Percentiles rank a stretch among this genome's conserved stretches.
Evolutionary conservation across 192 early-diverging fungal species (phyloP).

Genomic region (Coemansia umbellata): DNA sequence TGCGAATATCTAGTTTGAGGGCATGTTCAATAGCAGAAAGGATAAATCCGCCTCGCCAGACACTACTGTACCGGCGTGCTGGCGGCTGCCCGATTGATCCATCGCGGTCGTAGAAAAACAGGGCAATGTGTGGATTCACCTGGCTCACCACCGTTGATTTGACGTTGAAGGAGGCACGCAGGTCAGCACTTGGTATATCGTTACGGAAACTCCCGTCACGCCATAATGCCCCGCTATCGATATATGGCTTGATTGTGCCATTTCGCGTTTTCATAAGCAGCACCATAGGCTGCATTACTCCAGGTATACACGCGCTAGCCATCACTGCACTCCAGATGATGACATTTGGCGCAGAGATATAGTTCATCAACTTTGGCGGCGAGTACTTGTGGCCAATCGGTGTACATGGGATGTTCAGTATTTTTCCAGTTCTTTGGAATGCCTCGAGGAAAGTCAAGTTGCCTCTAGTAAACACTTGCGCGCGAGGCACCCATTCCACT

Average conservation of each 20-base stretch:
- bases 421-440: conserved; percentile 78
- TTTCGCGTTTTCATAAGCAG: conserved; percentile 71
- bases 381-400: conserved; percentile 58
- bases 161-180: conserved; percentile 78
- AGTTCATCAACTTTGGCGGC: conserved; percentile 81
- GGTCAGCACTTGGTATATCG: conserved; percentile 71
- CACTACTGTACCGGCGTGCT: conserved; percentile 62
- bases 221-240: conserved; percentile 66
- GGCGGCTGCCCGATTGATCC: conserved; percentile 73
- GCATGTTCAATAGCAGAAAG: conserved; percentile 72
- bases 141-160: conserved; percentile 83
- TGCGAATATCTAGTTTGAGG: conserved; percentile 79
- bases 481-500: conserved; percentile 61
- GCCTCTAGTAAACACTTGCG: conserved; percentile 67
- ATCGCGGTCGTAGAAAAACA: conserved; percentile 83
- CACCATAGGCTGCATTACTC: conserved; percentile 76
- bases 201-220: conserved; percentile 85
- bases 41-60: conserved; percentile 90
- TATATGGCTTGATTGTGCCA: conserved; percentile 67
- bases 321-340: conserved; percentile 83
- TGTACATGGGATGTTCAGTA: conserved; percentile 70
- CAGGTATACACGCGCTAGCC: conserved; percentile 83
- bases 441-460: conserved; percentile 89
- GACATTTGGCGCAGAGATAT: conserved; percentile 82
- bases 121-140: conserved; percentile 83